phyloP scores from a whole-genome alignment of 805 yeast genomes.

The Grigorovia transvaalensis region DNA sequence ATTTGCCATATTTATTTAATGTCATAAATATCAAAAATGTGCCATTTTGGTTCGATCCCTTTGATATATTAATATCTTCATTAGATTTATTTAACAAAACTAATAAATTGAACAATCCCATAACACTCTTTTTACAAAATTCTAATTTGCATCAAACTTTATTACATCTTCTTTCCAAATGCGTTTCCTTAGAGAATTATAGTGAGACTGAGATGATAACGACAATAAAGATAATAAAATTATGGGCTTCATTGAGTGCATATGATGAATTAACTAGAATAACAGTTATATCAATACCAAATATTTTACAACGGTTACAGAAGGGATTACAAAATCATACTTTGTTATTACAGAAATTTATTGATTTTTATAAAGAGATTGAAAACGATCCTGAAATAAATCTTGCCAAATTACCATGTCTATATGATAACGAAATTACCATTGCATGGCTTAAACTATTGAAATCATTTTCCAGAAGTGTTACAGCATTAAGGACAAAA shows the following conservation, averaged over 20 bases:
- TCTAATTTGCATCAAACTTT: constrained; percentile 19
- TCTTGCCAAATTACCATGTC: constrained; percentile 12
- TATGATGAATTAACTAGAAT: constrained; percentile 21
- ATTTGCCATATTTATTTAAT: constrained; percentile 20
- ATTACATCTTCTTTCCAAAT: constrained; percentile 15
- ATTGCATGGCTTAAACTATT: constrained; percentile 23
- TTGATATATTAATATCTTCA: constrained; percentile 14
- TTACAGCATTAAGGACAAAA: constrained; percentile 22
- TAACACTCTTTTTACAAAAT: constrained; percentile 15
- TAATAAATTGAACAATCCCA: constrained; percentile 20
- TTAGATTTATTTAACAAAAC: constrained; percentile 17
- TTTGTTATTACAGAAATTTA: constrained; percentile 13
- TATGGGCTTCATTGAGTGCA: constrained; percentile 22
- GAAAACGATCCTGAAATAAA: neutral
- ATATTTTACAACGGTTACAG: constrained; percentile 16
- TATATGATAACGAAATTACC: constrained; percentile 17
- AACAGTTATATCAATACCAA: constrained; percentile 14
- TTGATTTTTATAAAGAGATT: constrained; percentile 1
- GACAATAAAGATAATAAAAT: constrained; percentile 16
- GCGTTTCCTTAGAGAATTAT: constrained; percentile 13
- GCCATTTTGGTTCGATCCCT: constrained; percentile 28
- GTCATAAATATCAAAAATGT: constrained; percentile 16
- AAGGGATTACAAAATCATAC: constrained; percentile 16
- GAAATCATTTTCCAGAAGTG: constrained; percentile 27
- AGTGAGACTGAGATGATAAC: constrained; percentile 11